Base-by-base conservation (phyloP, 306 rosid species). In the Lupinus albus region DNA sequence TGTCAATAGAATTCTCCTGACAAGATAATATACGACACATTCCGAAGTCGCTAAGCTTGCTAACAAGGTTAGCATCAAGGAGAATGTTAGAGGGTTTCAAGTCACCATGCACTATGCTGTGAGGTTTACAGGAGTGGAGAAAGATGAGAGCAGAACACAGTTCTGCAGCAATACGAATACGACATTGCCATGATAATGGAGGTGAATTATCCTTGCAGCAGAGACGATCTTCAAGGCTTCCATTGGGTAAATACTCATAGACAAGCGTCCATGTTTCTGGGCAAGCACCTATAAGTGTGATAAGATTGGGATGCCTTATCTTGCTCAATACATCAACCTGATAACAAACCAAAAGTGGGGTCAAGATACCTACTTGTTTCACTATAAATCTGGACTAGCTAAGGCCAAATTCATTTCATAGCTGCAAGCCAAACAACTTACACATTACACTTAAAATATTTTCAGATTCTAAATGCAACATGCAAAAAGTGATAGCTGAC, bases 211-310 rank as follows among this genome's bases (percentile, higher is more conserved):
- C 87, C 78, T 77, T 83, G 85, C 97, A 82, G 75, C 18, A 71
- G 44, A 93, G 90, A 59, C 83, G 86, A 79, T 93, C 99, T 78
- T 88, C 97, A 30, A 93, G 96, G 80, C 88, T 89, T 74, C 99
- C 99, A 48, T 86, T 88, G 15, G 90, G 86, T 28, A 90, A 83
- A 86, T 88, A 90, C 75, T 93, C 99, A 16, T 90, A 93, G 16
- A 93, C 59, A 55, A 93, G 94, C 62, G 82, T 70, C 76, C 61
- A 79, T 9, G 84, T 67, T 74, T 90, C 94, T 7, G 87, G 76
- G 74, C 96, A 90, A 48, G 86, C 80, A 48, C 99, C 99, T 74
- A 90, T 78, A 3, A 93, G 93, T 16, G 87, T 86, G 65, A 93
- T 76, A 28, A 93, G 86, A 82, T 93, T 90, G 15, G 92, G 85